Percentiles rank a stretch among this genome's conserved stretches.
Conservation (phyloP, 192 early-diverging fungal genomes). For the Borealophlyctis nickersoniae region DNA sequence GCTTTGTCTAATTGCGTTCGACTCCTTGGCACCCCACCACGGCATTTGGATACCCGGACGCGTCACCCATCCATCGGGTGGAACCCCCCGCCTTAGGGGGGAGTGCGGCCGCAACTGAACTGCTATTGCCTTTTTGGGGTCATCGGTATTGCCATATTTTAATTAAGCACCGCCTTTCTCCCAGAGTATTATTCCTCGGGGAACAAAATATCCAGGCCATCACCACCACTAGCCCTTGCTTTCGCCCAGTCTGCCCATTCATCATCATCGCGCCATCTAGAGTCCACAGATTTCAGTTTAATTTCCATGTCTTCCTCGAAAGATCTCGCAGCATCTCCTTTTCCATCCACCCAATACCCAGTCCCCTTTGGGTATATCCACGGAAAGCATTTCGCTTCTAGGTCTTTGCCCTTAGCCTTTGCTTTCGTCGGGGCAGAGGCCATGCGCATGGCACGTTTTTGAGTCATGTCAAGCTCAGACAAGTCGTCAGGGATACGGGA, state of each 20-base stretch:
- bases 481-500: background rate
- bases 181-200: background rate
- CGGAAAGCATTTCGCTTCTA: background rate
- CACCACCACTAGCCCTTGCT: background rate
- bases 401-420: background rate
- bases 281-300: background rate
- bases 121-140: no score
- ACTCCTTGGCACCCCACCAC: no score
- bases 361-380: slow-evolving; percentile 1
- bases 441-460: background rate
- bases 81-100: no score
- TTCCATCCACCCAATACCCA: background rate
- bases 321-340: background rate
- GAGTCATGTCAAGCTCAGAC: background rate
- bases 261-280: background rate
- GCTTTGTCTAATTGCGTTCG: no score
- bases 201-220: background rate
- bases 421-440: background rate
- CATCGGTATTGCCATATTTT: no score
- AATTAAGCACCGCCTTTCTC: no score
- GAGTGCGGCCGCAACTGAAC: no score
- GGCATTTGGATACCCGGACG: no score
- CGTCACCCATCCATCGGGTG: no score
- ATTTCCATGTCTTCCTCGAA: background rate
- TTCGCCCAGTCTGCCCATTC: background rate